Conservation (phyloP, 2,329 filamentous ascomycete species). For the Colletotrichum liriopes region DNA sequence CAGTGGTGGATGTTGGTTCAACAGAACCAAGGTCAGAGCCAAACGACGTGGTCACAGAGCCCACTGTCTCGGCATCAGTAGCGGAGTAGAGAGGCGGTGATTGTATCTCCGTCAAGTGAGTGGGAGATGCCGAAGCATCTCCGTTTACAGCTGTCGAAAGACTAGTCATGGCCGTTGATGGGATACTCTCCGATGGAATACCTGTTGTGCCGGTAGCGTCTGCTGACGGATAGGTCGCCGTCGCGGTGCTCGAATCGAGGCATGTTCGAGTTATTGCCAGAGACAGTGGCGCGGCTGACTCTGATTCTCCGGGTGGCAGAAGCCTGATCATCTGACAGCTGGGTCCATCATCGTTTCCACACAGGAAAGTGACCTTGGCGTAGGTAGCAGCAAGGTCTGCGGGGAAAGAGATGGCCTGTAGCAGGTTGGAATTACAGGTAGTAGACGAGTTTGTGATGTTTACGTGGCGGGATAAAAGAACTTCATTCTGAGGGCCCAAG, state of each 20-base stretch:
- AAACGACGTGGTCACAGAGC: not conserved
- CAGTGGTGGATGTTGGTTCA: not conserved
- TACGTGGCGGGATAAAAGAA: not conserved
- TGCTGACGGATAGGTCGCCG: not conserved
- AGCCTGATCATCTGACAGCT: constrained; percentile 14
- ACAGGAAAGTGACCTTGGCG: constrained; percentile 2
- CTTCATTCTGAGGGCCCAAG: not conserved
- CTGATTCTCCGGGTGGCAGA: not conserved
- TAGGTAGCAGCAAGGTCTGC: not conserved
- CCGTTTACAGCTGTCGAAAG: not conserved
- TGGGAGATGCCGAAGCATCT: not conserved
- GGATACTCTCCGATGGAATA: not conserved
- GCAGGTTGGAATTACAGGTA: not conserved
- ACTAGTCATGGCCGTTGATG: not conserved
- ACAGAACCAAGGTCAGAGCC: not conserved
- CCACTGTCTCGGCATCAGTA: not conserved
- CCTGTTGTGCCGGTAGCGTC: not conserved
- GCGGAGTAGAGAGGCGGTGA: not conserved
- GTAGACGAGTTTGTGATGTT: constrained; percentile 3
- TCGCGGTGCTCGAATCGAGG: not conserved
- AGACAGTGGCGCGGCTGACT: not conserved
- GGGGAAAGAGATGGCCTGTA: constrained; percentile 1
- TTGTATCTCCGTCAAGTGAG: not conserved
- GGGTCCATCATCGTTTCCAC: not conserved
- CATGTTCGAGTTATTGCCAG: not conserved